Evolutionary conservation across 2,329 filamentous ascomycete species (phyloP), one percentile per base, ranked within the genome.

Genomic region (Aspergillus felis): DNA sequence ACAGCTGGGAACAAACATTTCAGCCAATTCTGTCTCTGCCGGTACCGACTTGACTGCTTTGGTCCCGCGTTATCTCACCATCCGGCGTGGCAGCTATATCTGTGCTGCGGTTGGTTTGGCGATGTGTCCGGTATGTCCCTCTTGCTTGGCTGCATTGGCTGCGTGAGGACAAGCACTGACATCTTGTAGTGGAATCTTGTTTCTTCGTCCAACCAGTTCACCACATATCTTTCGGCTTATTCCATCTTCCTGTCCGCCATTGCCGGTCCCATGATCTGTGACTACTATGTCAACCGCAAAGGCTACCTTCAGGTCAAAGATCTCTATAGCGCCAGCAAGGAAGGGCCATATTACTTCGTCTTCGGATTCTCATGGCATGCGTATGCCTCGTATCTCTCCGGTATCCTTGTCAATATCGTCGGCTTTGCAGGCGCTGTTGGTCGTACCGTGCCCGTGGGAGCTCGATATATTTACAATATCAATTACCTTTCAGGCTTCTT

Each of bases 231-330:
- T 0, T 94, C 90, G 0, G 89, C 92, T 1, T 96, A 96, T 78
- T 92, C 89, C 3, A 91, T 97, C 56, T 97, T 97, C 76, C 82
- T 97, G n/a, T 92, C 89, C 58, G 91, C 89, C 47, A 95, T 97
- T 61, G 92, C 91, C 0, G 92, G 92, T n/a, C 91, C 96, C 62
- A 94, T 96, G 78, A 80, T 92, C 59, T 84, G 82, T 64, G 92
- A 97, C 74, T 97, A 97, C 79, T 97, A 95, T 74, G 61, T 89
- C 56, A 90, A 96, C 4, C 88, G 92, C 57, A 87, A 83, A 57
- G 92, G 92, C 4, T 96, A 92, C 71, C 80, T 94, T 2, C 85
- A 92, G 63, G 80, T 93, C 63, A 87, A 85, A 66, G 86, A 91
- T 55, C 82, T 97, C 0, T 97, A 96, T 78, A 87, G 88, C 53